Conservation (phyloP, 2,329 filamentous ascomycete genomes). For the Penicillium sclerotigenum region DNA sequence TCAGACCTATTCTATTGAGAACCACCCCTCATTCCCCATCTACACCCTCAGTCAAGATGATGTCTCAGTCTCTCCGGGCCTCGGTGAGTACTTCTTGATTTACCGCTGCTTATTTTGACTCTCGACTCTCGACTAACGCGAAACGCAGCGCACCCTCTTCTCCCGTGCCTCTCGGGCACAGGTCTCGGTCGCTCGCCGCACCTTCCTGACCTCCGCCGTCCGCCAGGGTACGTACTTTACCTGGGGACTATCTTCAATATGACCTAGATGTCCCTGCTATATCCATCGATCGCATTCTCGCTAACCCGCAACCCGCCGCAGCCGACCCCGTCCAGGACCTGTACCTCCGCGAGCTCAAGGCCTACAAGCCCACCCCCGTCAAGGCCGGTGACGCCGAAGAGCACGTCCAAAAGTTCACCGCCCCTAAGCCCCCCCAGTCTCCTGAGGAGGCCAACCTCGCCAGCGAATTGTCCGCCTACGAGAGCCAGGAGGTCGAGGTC, state of each 20-base stretch:
- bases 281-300: constrained; percentile 6
- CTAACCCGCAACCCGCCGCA: constrained; percentile 43
- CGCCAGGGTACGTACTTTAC: constrained; percentile 56
- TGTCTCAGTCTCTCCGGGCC: constrained; percentile 60
- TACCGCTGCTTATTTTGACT: background rate
- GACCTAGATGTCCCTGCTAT: background rate
- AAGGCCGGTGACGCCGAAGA: constrained; percentile 86
- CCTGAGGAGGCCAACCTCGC: constrained; percentile 94
- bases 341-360: constrained; percentile 93
- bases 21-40: constrained; percentile 27
- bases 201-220: constrained; percentile 61
- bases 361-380: constrained; percentile 81
- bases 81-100: constrained; percentile 48
- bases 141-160: constrained; percentile 57
- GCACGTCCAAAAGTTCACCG: constrained; percentile 81
- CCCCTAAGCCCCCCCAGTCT: constrained; percentile 77
- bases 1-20: constrained; percentile 25
- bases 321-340: constrained; percentile 97
- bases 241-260: constrained; percentile 11
- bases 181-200: constrained; percentile 56
- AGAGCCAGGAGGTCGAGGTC: constrained; percentile 88
- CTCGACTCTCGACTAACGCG: constrained; percentile 11
- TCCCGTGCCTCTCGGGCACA: constrained; percentile 59
- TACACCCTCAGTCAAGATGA: constrained; percentile 46
- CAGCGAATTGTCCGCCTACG: constrained; percentile 88